Base-by-base conservation (phyloP, 1,284 basidiomycete genomes). In the Heterobasidion occidentale region DNA sequence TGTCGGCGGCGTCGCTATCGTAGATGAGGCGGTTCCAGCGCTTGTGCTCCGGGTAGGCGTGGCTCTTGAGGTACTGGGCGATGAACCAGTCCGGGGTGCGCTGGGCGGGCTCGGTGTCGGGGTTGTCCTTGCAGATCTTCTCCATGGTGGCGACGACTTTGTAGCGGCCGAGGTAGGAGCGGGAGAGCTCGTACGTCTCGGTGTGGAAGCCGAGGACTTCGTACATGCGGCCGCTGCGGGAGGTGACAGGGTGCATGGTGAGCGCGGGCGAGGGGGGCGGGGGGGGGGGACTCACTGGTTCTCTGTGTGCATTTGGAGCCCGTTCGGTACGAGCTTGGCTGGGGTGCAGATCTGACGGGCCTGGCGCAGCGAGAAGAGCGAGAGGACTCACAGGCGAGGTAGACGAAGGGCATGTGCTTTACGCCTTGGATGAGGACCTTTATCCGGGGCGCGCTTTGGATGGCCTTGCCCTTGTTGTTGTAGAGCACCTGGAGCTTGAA, bases 31-130 rank as follows among this genome's bases (percentile, higher is more conserved):
- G 72, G 48, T 62, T 68, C 54, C 69, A 57, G 19, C 56, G 66
- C 51, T 72, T 68, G 12, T 61, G 62, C 34, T 58, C 34, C 15
- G 59, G 59, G 45, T 67, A 62, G 11, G 70, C 68, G 38, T 65
- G 64, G 36, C 67, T 61, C 11, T 59, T 61, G 2, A 76, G 60
- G 50, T 75, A 74, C 11, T 61, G 60, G 0, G 69, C 58, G n/a
- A 77, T 68, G 57, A 80, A 73, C 76, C 78, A 84, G 14, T 71
- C 67, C 9, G 81, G 74, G 0, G 76, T 78, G 33, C 79, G 74
- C 12, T 70, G 61, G 44, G 68, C 62, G 1, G 70, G 2, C 0
- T 69, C 68, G 12, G 70, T 69, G 14, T 63, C 55, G 4, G 62
- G 58, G 12, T 36, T 52, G 35, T 76, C 72, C 0, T 59, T 66